These are phyloP conservation scores for Aureobasidium sp. DNA, from an alignment of 2,329 filamentous ascomycete species.

Conservation along the genomic window DNA sequence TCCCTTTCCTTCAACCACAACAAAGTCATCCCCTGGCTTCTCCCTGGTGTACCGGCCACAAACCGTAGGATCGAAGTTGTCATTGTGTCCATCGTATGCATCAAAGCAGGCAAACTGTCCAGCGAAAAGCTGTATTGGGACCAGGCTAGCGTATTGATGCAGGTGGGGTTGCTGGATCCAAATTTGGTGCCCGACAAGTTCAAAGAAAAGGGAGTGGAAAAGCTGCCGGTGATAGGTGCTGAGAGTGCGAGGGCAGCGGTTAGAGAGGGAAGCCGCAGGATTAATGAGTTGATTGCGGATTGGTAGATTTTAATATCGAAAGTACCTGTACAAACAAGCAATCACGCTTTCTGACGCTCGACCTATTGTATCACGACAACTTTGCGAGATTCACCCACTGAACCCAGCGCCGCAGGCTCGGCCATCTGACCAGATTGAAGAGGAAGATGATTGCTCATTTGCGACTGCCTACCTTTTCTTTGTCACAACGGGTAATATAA, in stretches of 20 bases:
- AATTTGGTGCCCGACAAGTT: conserved; percentile 44
- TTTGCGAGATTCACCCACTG: no score
- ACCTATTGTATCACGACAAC: no score
- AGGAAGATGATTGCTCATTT: no score
- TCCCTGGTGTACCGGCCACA: conserved; percentile 52
- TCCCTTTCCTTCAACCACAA: conserved; percentile 52
- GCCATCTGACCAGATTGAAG: no score
- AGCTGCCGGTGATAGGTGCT: conserved; percentile 40
- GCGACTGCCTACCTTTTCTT: no score
- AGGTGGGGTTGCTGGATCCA: conserved; percentile 52
- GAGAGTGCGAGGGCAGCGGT: conserved; percentile 43
- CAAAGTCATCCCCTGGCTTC: conserved; percentile 50
- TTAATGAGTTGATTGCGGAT: conserved; percentile 42
- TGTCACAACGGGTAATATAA: no score
- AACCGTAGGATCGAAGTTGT: conserved; percentile 49
- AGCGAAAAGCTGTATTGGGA: conserved; percentile 58
- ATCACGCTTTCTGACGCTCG: no score
- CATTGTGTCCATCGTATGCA: conserved; percentile 50
- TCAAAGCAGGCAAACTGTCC: conserved; percentile 48
- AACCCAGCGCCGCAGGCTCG: no score
- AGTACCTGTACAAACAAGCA: no score
- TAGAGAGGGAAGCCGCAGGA: conserved; percentile 35
- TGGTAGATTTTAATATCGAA: not conserved
- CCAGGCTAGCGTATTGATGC: conserved; percentile 54
- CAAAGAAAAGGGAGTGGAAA: conserved; percentile 39